These are phyloP conservation scores for Fusarium secorum DNA, from an alignment of 2,329 filamentous ascomycete genomes.

Conservation along the genomic window DNA sequence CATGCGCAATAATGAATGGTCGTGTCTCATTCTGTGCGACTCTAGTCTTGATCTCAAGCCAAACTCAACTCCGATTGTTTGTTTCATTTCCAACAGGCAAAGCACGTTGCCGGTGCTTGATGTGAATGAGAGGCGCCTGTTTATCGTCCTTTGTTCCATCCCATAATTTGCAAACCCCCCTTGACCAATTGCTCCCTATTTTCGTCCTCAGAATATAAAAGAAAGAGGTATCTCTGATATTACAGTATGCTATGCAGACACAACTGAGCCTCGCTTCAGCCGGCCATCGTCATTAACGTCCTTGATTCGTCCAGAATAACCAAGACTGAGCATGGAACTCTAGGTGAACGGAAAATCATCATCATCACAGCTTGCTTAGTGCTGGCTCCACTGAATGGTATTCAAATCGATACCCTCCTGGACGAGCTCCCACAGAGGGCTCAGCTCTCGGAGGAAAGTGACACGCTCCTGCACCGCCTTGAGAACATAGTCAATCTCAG, in stretches of 20 bases:
- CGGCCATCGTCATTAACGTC: constrained; percentile 23
- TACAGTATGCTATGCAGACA: constrained; percentile 47
- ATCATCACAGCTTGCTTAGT: constrained; percentile 60
- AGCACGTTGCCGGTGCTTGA: constrained; percentile 14
- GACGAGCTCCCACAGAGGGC: constrained; percentile 95
- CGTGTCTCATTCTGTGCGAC: constrained; percentile 37
- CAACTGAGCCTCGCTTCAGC: constrained; percentile 34
- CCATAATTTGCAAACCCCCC: constrained; percentile 27
- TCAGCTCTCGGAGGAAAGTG: constrained; percentile 90
- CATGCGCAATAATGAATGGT: constrained; percentile 26
- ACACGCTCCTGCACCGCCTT: constrained; percentile 93
- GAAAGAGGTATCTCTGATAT: constrained; percentile 47
- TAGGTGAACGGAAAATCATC: background rate
- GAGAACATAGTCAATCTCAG: constrained; percentile 95
- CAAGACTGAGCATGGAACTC: background rate
- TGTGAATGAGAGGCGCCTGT: constrained; percentile 16
- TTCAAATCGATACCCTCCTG: constrained; percentile 96
- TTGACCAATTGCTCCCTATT: constrained; percentile 36
- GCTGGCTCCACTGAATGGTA: constrained; percentile 98
- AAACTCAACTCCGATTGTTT: constrained; percentile 5
- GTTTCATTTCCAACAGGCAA: constrained; percentile 10
- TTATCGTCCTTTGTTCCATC: constrained; percentile 23
- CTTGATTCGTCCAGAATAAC: background rate
- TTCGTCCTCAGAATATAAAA: constrained; percentile 37
- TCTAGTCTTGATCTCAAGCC: constrained; percentile 5